Evolutionary conservation across 768 basidiomycete genomes (phyloP).

Genomic region (Amanita jacksonii): DNA sequence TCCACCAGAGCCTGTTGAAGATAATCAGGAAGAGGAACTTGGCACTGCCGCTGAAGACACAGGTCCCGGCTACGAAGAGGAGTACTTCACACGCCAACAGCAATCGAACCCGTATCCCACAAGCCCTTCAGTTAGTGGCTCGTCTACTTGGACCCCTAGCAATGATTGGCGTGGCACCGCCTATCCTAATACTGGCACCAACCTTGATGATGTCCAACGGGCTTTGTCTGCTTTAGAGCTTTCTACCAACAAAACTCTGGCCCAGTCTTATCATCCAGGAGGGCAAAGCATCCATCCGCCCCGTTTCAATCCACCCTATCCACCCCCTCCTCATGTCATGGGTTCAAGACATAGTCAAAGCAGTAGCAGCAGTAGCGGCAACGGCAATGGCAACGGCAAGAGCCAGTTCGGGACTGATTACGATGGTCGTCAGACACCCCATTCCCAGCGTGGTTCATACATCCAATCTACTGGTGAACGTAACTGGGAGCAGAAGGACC

Average conservation of each 20-base stretch:
- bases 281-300: conserved; percentile 58
- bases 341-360: conserved; percentile 29
- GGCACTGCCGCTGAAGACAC: conserved; percentile 39
- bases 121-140: conserved; percentile 46
- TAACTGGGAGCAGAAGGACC: conserved; percentile 62
- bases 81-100: conserved; percentile 37
- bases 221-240: conserved; percentile 67
- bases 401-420: conserved; percentile 53
- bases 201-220: conserved; percentile 69
- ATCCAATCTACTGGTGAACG: conserved; percentile 7
- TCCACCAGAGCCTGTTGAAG: conserved; percentile 30
- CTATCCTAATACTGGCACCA: conserved; percentile 22
- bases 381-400: conserved; percentile 28
- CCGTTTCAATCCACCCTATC: conserved; percentile 49
- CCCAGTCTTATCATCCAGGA: conserved; percentile 26
- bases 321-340: conserved; percentile 36
- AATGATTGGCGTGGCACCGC: conserved; percentile 48
- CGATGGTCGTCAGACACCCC: conserved; percentile 57
- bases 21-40: conserved; percentile 43
- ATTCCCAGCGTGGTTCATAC: conserved; percentile 37
- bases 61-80: conserved; percentile 35
- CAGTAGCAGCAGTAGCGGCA: conserved; percentile 22
- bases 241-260: conserved; percentile 23
- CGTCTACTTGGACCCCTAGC: conserved; percentile 56
- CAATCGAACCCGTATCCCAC: conserved; percentile 37